Conservation (phyloP, 768 basidiomycete genomes). For the Hericium rajendrae region DNA sequence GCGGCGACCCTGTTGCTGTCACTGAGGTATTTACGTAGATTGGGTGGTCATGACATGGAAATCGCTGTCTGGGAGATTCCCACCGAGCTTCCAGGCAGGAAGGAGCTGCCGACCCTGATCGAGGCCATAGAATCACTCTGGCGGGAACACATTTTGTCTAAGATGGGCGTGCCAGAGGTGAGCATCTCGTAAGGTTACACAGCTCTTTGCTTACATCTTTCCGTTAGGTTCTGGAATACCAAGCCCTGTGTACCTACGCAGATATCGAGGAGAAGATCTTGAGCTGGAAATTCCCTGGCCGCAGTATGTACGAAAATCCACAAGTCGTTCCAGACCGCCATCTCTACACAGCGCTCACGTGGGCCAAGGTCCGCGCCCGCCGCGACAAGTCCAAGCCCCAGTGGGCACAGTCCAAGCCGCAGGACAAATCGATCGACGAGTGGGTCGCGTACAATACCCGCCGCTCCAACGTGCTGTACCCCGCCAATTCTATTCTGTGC, state of each 20-base stretch:
- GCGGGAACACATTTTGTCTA: not conserved
- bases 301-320: not conserved
- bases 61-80: not conserved
- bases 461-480: not conserved
- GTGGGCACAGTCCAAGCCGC: not conserved
- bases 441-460: not conserved
- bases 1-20: no score
- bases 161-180: not conserved
- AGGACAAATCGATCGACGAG: not conserved
- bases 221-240: not conserved
- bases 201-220: not conserved
- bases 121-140: not conserved
- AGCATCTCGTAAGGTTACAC: not conserved
- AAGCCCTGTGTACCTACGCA: not conserved
- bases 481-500: not conserved
- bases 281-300: not conserved
- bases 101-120: not conserved
- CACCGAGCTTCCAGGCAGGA: not conserved
- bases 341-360: not conserved
- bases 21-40: not conserved
- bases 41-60: not conserved
- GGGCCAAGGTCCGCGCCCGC: not conserved
- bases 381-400: not conserved
- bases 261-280: not conserved
- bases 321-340: not conserved